Evolutionary conservation across 345 rosid species (phyloP), one percentile per base, ranked within the genome.

Genomic region (Eutrema yunnanense): DNA sequence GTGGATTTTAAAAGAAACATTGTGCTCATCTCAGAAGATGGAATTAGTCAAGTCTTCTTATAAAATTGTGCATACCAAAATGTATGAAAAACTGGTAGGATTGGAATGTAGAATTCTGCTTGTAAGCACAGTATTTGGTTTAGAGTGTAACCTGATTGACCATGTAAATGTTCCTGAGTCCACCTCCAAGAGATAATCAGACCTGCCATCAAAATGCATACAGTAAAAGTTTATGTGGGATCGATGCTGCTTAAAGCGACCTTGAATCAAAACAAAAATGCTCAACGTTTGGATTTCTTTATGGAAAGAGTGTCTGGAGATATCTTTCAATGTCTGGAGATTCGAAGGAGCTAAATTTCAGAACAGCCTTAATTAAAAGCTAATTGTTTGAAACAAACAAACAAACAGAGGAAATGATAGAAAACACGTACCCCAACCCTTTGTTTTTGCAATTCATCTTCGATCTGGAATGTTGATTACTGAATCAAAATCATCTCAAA

Each of bases 91-190:
- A 52, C 8, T 58, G 37, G 62, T 75, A 75, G 79, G 55, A 54
- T 37, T 44, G 64, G 30, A 40, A 46, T 0, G 41, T 63, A 69
- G 75, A n/a, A n/a, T n/a, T n/a, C n/a, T n/a, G n/a, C n/a, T n/a
- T n/a, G n/a, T n/a, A 62, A 46, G 69, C 43, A 54, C 34, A 62
- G 40, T 2, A 41, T 13, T 69, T 62, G 51, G 71, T 63, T 70
- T 70, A 69, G 66, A 69, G 30, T 70, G 66, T 63, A 63, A 76
- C 75, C 71, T 76, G 59, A 30, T 62, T 76, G 75, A 69, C 71
- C 60, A 48, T 76, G 75, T 69, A 69, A 56, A 50, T 62, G 63
- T 48, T 54, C 13, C 63, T 0, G 58, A 68, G 57, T 12, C 44
- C 9, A 37, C 42, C 40, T 49, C 46, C 38, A 22, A 46, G n/a